A percentile compares a stretch with the other conserved stretches of the same genome.
These are phyloP conservation scores for Candolleomyces eurysporus DNA, from an alignment of 768 basidiomycete genomes.

Conservation along the genomic window DNA sequence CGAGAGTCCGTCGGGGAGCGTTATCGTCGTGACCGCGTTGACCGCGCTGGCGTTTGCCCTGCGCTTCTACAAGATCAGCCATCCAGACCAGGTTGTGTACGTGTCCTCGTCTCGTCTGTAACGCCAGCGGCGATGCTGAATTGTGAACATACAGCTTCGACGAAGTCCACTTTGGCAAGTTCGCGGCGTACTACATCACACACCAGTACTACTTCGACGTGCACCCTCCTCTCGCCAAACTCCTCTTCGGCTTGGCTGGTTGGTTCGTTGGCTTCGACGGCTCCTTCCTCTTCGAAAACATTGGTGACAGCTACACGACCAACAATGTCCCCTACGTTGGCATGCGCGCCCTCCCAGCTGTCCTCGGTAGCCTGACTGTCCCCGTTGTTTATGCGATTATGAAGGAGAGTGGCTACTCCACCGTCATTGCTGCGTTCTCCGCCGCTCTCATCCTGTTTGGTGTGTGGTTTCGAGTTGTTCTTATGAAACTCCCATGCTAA, in stretches of 20 bases:
- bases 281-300: conserved; percentile 89
- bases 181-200: conserved; percentile 89
- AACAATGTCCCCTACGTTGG: conserved; percentile 92
- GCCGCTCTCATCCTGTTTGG: conserved; percentile 86
- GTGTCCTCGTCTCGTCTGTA: conserved; percentile 26
- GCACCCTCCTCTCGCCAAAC: conserved; percentile 95
- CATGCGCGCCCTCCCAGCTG: conserved; percentile 88
- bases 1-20: conserved; percentile 63
- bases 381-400: conserved; percentile 94
- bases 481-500: neutral
- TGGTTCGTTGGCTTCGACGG: conserved; percentile 98
- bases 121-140: neutral
- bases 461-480: conserved; percentile 36
- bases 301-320: conserved; percentile 88
- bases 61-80: conserved; percentile 92
- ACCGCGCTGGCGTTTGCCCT: conserved; percentile 78
- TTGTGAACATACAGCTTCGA: conserved; percentile 64
- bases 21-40: conserved; percentile 56
- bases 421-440: conserved; percentile 86
- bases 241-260: conserved; percentile 89
- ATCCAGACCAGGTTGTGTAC: conserved; percentile 93
- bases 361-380: conserved; percentile 86
- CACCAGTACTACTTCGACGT: conserved; percentile 99
- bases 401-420: conserved; percentile 97
- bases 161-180: conserved; percentile 98